These are phyloP conservation scores for Candida xyloterini DNA, from an alignment of 805 yeast species.

Conservation along the genomic window DNA sequence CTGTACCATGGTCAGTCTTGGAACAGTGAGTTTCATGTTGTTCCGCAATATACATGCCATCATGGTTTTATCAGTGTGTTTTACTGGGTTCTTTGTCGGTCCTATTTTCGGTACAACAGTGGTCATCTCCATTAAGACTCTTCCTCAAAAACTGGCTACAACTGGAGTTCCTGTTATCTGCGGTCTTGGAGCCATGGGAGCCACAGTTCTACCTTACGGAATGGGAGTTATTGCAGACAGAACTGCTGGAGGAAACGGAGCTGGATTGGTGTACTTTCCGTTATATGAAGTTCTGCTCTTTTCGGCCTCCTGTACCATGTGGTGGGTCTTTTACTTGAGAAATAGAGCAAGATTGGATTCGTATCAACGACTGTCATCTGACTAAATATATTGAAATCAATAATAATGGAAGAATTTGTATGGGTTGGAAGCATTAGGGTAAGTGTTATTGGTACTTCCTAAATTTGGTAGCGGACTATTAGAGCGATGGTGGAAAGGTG, in stretches of 20 bases:
- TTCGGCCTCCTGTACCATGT: slow-evolving; percentile 21
- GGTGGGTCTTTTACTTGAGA: slow-evolving; percentile 27
- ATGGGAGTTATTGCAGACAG: slow-evolving; percentile 48
- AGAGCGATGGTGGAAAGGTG: neutral
- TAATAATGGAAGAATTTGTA: slow-evolving; percentile 13
- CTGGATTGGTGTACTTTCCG: slow-evolving; percentile 34
- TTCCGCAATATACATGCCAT: slow-evolving; percentile 22
- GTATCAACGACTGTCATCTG: slow-evolving; percentile 14
- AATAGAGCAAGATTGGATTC: slow-evolving; percentile 18
- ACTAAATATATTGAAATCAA: neutral
- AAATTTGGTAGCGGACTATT: slow-evolving; percentile 10
- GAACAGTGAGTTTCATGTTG: slow-evolving; percentile 35
- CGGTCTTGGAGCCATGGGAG: slow-evolving; percentile 81
- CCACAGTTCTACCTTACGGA: slow-evolving; percentile 68
- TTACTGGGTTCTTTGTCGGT: slow-evolving; percentile 50
- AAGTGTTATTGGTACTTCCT: slow-evolving; percentile 8
- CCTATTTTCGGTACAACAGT: slow-evolving; percentile 68
- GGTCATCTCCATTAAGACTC: slow-evolving; percentile 55
- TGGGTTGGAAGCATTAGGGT: slow-evolving; percentile 13
- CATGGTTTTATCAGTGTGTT: slow-evolving; percentile 36
- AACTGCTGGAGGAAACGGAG: slow-evolving; percentile 28
- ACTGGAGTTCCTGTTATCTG: slow-evolving; percentile 72
- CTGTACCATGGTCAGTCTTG: slow-evolving; percentile 33
- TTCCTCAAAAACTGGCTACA: slow-evolving; percentile 61
- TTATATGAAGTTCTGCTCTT: slow-evolving; percentile 22